Conservation (phyloP, 768 basidiomycete genomes). For the Leccinum pellstonianum region DNA sequence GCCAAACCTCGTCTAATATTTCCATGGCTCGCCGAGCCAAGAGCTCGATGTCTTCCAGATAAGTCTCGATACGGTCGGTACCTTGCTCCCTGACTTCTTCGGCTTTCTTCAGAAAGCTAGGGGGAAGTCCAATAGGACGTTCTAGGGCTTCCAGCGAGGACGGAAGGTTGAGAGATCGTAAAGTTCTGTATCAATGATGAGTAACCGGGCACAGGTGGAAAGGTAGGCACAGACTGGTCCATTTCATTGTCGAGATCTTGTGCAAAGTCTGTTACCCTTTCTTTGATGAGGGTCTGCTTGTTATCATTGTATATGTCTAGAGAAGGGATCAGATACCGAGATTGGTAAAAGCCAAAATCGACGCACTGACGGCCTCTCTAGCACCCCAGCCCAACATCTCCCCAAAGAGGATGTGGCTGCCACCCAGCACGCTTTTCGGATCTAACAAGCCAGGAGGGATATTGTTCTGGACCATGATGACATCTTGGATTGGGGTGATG, state of each 20-base stretch:
- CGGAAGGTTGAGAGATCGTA: constrained; percentile 76
- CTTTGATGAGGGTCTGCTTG: constrained; percentile 66
- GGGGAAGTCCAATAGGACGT: constrained; percentile 82
- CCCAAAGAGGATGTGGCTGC: constrained; percentile 63
- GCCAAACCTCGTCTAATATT: constrained; percentile 71
- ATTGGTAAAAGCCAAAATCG: not conserved
- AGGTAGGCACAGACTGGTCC: constrained; percentile 49
- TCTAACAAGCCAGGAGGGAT: constrained; percentile 57
- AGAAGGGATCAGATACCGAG: not conserved
- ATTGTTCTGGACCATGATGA: constrained; percentile 61
- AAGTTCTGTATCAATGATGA: constrained; percentile 43
- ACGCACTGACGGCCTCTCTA: constrained; percentile 80
- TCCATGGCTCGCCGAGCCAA: constrained; percentile 60
- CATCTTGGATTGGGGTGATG: constrained; percentile 61
- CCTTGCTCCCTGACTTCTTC: constrained; percentile 87
- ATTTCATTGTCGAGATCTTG: constrained; percentile 60
- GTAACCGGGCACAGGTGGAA: not conserved
- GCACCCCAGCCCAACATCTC: constrained; percentile 86
- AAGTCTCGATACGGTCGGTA: constrained; percentile 62
- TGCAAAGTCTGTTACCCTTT: constrained; percentile 59
- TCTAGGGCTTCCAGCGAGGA: constrained; percentile 86
- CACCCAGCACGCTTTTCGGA: constrained; percentile 52
- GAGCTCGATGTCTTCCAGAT: constrained; percentile 69
- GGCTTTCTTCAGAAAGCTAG: constrained; percentile 80
- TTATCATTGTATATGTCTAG: constrained; percentile 85